Percentiles rank a stretch among this genome's conserved stretches.
These are phyloP conservation scores for Wilhelminamyces savonicus DNA, from an alignment of 805 yeast species.

Conservation along the genomic window DNA sequence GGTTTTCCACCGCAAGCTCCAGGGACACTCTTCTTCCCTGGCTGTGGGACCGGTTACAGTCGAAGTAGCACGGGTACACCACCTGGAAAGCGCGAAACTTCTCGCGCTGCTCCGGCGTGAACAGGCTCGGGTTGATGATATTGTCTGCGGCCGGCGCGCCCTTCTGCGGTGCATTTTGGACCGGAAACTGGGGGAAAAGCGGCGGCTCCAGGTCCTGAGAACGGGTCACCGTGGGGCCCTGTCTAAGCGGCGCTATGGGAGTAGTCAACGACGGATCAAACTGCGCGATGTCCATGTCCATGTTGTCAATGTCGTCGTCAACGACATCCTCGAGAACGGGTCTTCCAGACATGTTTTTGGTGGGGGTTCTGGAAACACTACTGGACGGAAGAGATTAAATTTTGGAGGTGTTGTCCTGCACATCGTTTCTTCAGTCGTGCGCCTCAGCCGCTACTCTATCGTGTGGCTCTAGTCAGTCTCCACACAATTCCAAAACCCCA, in stretches of 20 bases:
- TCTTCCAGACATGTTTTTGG: constrained; percentile 32
- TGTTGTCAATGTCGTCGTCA: constrained; percentile 80
- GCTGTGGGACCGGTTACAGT: constrained; percentile 61
- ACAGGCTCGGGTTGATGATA: constrained; percentile 9
- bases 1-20: constrained; percentile 74
- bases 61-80: constrained; percentile 91
- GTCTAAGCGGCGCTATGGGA: constrained; percentile 61
- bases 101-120: constrained; percentile 37
- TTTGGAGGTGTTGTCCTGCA: too few species aligned
- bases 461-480: too few species aligned
- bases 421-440: too few species aligned
- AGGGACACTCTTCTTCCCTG: constrained; percentile 79
- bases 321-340: constrained; percentile 74
- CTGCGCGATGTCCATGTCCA: constrained; percentile 92
- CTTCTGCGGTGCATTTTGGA: not conserved
- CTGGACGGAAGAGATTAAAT: too few species aligned
- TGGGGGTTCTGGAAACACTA: too few species aligned
- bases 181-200: constrained; percentile 10
- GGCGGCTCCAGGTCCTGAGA: constrained; percentile 47
- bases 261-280: constrained; percentile 65
- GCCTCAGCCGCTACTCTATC: too few species aligned
- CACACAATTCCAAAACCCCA: too few species aligned
- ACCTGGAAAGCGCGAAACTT: constrained; percentile 67
- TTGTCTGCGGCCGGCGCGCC: constrained; percentile 1
- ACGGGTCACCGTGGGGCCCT: constrained; percentile 53